Evolutionary conservation across 192 early-diverging fungal genomes (phyloP).

Genomic region (Entomortierella beljakovae): DNA sequence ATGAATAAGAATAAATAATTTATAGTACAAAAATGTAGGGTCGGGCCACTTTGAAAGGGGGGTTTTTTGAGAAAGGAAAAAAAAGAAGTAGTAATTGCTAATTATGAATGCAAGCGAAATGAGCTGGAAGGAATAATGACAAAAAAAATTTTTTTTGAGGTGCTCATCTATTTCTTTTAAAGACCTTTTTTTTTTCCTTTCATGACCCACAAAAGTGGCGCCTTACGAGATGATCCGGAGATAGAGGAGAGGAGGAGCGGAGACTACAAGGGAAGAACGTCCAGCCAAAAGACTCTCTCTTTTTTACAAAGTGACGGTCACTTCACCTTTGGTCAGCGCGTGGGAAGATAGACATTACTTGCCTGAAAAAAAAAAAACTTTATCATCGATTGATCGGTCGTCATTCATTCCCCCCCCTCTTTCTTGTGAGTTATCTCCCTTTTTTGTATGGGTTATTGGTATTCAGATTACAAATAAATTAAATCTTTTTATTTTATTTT

Average conservation of each 20-base stretch:
- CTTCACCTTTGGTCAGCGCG: neutral
- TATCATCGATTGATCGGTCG: neutral
- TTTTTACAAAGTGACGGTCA: neutral
- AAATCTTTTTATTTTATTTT: too few species aligned
- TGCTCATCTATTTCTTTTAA: too few species aligned
- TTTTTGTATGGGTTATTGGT: too few species aligned
- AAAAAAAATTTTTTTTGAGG: neutral
- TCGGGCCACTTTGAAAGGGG: neutral
- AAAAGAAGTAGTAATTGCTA: neutral
- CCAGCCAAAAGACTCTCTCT: neutral
- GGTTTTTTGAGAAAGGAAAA: neutral
- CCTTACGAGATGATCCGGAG: neutral
- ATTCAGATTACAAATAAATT: too few species aligned
- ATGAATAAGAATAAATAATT: slow-evolving; percentile 2
- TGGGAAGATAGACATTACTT: neutral
- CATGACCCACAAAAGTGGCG: neutral
- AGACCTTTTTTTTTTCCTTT: too few species aligned
- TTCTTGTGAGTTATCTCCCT: too few species aligned
- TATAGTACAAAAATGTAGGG: neutral
- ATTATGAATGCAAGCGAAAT: neutral
- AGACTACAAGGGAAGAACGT: neutral
- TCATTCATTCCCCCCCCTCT: neutral
- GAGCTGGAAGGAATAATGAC: neutral
- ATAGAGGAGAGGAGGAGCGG: too few species aligned
- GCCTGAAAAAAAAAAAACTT: too few species aligned